phyloP scores from a whole-genome alignment of 2,329 filamentous ascomycete species.

The Podosphaera xanthii region DNA sequence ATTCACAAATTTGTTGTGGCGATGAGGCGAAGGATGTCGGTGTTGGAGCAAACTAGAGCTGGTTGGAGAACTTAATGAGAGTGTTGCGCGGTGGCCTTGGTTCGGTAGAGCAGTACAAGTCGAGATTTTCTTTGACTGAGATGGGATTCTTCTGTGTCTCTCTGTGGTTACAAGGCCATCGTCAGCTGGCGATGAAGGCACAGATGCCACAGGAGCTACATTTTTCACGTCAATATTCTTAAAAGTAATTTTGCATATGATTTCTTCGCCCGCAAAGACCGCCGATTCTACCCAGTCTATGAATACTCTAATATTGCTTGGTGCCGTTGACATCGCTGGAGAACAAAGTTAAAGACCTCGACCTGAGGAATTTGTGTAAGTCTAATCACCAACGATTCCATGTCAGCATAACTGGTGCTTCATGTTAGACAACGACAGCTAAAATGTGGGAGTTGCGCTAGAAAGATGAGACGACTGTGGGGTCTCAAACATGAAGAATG shows the following conservation, averaged over 20 bases:
- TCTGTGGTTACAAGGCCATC: slow-evolving; percentile 12
- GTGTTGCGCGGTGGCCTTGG: slow-evolving; percentile 40
- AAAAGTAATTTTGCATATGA: slow-evolving; percentile 91
- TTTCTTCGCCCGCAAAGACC: slow-evolving; percentile 87
- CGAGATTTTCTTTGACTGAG: slow-evolving; percentile 19
- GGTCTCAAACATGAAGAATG: too few relatives aligned
- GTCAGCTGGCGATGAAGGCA: slow-evolving; percentile 8
- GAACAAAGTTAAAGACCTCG: not conserved
- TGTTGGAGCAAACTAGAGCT: not conserved
- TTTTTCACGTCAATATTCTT: slow-evolving; percentile 40
- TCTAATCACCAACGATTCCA: too few relatives aligned
- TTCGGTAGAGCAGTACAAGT: slow-evolving; percentile 21
- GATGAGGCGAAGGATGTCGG: slow-evolving; percentile 10
- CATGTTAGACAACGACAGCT: too few relatives aligned
- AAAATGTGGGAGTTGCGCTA: too few relatives aligned
- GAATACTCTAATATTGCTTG: slow-evolving; percentile 75
- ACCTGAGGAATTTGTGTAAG: too few relatives aligned
- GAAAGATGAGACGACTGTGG: too few relatives aligned
- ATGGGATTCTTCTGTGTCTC: slow-evolving; percentile 12
- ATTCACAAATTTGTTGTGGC: slow-evolving; percentile 6
- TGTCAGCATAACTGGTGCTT: too few relatives aligned
- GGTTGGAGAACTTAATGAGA: slow-evolving; percentile 35
- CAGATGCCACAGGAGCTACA: slow-evolving; percentile 7
- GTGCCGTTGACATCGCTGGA: slow-evolving; percentile 19
- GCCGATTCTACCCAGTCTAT: slow-evolving; percentile 86